Conservation (phyloP, 495 filamentous ascomycete species). For the Neurospora sp. region DNA sequence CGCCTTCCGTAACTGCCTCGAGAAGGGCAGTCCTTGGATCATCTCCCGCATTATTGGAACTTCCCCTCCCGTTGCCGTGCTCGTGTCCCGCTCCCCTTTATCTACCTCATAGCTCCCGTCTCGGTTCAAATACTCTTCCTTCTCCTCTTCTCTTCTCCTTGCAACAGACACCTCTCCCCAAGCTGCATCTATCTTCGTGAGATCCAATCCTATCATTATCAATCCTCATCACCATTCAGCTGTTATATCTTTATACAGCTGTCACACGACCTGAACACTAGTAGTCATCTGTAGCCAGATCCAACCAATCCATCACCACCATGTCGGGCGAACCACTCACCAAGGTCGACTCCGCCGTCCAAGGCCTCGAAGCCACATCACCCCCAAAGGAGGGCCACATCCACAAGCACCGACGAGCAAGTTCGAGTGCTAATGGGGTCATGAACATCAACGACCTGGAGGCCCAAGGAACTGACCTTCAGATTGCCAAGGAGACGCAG, state of each 20-base stretch:
- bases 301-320: constrained; percentile 19
- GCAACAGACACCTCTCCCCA: constrained; percentile 2
- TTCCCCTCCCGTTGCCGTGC: neutral
- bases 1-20: neutral
- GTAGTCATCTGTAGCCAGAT: neutral
- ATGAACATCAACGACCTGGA: constrained; percentile 80
- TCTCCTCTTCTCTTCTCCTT: constrained; percentile 13
- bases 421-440: constrained; percentile 56
- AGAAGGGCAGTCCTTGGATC: neutral
- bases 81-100: neutral
- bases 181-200: neutral
- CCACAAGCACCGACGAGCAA: constrained; percentile 48
- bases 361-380: constrained; percentile 55
- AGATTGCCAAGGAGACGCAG: constrained; percentile 81
- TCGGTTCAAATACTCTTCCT: constrained; percentile 1
- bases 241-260: neutral
- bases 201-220: constrained; percentile 2
- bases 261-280: neutral
- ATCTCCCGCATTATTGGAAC: neutral
- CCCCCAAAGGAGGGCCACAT: constrained; percentile 47
- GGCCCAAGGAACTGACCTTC: constrained; percentile 59
- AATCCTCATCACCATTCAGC: neutral
- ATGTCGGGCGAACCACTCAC: constrained; percentile 58
- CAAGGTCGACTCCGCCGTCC: constrained; percentile 82
- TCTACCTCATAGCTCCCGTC: constrained; percentile 1